A percentile compares a stretch with the other conserved stretches of the same genome.
Conservation (phyloP, 1,139 yeast genomes). For the Candida neerlandica region DNA sequence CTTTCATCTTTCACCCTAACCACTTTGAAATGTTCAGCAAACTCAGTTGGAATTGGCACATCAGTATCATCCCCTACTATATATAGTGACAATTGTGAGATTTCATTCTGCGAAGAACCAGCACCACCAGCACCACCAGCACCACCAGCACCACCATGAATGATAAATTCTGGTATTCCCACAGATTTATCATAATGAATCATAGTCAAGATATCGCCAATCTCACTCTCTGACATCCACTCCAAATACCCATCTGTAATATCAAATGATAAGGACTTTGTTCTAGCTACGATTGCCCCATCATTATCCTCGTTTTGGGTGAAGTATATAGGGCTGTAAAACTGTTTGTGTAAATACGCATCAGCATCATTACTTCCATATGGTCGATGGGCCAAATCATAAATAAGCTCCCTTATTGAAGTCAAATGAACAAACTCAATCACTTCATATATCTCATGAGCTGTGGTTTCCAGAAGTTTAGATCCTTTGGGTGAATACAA, state of each 20-base stretch:
- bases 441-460: background rate
- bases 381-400: background rate
- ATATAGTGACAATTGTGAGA: background rate
- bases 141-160: background rate
- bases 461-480: background rate
- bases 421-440: background rate
- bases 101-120: background rate
- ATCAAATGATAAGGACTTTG: conserved; percentile 1
- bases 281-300: background rate
- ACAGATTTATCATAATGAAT: background rate
- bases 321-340: background rate
- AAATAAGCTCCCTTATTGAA: background rate
- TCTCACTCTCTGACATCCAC: background rate
- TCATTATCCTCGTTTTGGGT: background rate
- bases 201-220: background rate
- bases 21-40: background rate
- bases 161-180: background rate
- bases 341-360: background rate
- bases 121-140: background rate
- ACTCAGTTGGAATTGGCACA: background rate
- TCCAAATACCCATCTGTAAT: background rate
- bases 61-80: background rate
- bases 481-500: background rate
- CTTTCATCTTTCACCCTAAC: background rate
- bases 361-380: background rate